phyloP scores from a whole-genome alignment of 257 asterid species.

The Solanum sitiens region DNA sequence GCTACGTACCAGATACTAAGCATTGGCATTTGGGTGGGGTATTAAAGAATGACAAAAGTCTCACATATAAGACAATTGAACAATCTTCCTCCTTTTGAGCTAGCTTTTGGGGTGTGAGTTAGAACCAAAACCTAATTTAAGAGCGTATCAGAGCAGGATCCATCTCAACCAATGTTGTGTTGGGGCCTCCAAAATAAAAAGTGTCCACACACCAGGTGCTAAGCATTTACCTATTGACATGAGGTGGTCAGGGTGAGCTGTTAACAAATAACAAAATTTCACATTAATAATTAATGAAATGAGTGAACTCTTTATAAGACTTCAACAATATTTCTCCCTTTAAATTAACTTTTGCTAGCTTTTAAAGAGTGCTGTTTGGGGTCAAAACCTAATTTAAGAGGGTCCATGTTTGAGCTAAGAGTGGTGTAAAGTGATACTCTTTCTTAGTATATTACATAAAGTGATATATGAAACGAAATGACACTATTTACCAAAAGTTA shows the following conservation, averaged over 20 bases:
- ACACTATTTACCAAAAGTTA: not conserved
- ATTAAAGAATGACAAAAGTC: too few species aligned
- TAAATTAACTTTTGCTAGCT: not conserved
- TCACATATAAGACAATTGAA: too few species aligned
- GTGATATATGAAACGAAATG: not conserved
- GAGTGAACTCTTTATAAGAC: not conserved
- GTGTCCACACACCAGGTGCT: fast-evolving
- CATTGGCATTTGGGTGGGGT: too few species aligned
- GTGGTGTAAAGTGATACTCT: not conserved
- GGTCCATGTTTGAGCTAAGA: not conserved
- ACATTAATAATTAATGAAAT: not conserved
- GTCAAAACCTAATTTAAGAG: too few species aligned
- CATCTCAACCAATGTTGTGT: not conserved
- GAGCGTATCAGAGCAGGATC: not conserved
- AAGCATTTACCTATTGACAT: not conserved
- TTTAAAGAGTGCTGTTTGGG: not conserved
- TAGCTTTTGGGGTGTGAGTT: too few species aligned
- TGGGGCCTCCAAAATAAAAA: not conserved
- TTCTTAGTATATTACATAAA: not conserved
- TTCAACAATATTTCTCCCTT: not conserved
- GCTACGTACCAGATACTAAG: too few species aligned
- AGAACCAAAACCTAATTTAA: not conserved
- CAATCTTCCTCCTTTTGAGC: too few species aligned
- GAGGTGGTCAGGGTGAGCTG: not conserved
- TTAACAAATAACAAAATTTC: too few species aligned